Conservation (phyloP, 1,284 basidiomycete genomes). For the Macrocystidia cucumis region DNA sequence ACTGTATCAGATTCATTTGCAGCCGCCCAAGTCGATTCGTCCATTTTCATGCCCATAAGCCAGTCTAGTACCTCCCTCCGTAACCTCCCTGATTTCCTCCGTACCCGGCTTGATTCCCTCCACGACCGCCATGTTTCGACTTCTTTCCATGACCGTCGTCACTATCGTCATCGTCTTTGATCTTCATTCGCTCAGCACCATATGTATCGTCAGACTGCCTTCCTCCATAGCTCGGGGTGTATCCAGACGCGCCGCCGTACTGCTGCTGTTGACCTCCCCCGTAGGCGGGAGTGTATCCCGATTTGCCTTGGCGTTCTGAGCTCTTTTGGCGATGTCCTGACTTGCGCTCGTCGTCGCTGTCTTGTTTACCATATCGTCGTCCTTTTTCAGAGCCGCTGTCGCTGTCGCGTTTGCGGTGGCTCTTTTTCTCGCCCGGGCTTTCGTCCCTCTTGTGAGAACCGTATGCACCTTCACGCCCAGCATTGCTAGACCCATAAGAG, state of each 20-base stretch:
- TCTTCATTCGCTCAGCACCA: slow-evolving; percentile 36
- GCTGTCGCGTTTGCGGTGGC: no score
- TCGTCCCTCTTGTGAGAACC: no score
- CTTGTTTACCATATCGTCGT: not conserved
- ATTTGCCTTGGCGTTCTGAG: slow-evolving; percentile 3
- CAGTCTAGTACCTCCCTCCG: no score
- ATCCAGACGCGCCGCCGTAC: slow-evolving; percentile 10
- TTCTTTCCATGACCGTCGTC: slow-evolving; percentile 10
- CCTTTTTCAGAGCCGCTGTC: slow-evolving; percentile 5
- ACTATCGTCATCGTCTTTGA: slow-evolving; percentile 19
- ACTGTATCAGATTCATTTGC: no score
- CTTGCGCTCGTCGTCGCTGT: not conserved
- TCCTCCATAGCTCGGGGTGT: slow-evolving; percentile 21
- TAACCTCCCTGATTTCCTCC: no score
- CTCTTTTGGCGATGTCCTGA: slow-evolving; percentile 1
- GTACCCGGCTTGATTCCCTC: no score
- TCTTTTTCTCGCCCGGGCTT: no score
- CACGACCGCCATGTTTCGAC: not conserved
- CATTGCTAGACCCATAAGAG: no score
- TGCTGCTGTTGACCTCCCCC: slow-evolving; percentile 7
- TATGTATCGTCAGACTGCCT: slow-evolving; percentile 27
- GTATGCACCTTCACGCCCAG: no score
- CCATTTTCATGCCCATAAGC: no score
- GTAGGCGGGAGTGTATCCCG: slow-evolving; percentile 9
- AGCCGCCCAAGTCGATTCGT: no score